A percentile compares a stretch with the other conserved stretches of the same genome.
phyloP scores from a whole-genome alignment of 1,284 basidiomycete genomes.

The Vanrija sp. region DNA sequence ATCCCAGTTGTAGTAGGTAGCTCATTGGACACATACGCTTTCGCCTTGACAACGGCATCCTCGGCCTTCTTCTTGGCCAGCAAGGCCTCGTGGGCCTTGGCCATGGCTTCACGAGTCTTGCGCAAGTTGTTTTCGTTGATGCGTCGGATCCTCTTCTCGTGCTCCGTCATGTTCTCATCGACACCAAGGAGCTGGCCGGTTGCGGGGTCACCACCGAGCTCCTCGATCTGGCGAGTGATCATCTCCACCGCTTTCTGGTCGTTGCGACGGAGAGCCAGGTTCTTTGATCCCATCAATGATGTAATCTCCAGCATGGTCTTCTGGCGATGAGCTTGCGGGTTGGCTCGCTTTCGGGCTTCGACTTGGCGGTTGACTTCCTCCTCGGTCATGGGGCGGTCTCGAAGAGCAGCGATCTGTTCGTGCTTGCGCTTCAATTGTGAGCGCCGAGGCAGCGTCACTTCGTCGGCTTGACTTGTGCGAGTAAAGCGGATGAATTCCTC shows the following conservation, averaged over 20 bases:
- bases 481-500: conserved; percentile 67
- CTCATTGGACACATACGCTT: conserved; percentile 16
- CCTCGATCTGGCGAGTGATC: conserved; percentile 62
- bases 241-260: conserved; percentile 60
- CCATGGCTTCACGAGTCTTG: conserved; percentile 71
- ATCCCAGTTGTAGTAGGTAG: neutral
- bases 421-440: conserved; percentile 62
- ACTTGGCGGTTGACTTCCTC: conserved; percentile 68
- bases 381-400: conserved; percentile 66
- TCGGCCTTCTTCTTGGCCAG: conserved; percentile 61
- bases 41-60: conserved; percentile 39
- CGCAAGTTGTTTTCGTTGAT: conserved; percentile 85
- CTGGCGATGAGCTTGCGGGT: conserved; percentile 53
- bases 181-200: conserved; percentile 28
- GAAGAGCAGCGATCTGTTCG: conserved; percentile 59
- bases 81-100: conserved; percentile 67
- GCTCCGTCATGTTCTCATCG: conserved; percentile 47
- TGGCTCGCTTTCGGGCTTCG: conserved; percentile 41
- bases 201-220: conserved; percentile 50
- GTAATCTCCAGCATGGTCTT: conserved; percentile 54
- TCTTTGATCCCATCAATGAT: conserved; percentile 55
- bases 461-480: conserved; percentile 55
- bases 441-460: conserved; percentile 63
- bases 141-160: conserved; percentile 61
- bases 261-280: conserved; percentile 65